phyloP scores from a whole-genome alignment of 2,329 filamentous ascomycete genomes.

The Microascus cirrosus region DNA sequence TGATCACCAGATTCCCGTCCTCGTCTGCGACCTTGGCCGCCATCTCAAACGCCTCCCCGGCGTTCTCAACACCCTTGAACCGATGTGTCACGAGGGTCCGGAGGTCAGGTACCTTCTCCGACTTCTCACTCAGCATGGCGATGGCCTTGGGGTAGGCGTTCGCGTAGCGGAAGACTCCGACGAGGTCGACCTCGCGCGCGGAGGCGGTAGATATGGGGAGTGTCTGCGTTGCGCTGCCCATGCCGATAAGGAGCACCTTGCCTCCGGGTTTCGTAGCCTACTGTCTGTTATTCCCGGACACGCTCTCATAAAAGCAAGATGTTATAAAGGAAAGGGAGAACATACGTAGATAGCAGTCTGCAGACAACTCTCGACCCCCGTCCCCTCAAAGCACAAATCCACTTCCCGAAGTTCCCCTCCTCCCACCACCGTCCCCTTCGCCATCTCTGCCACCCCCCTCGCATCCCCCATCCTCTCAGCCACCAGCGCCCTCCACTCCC shows the following conservation, averaged over 20 bases:
- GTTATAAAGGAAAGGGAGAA: constrained; percentile 5
- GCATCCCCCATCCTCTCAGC: constrained; percentile 17
- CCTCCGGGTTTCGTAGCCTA: constrained; percentile 54
- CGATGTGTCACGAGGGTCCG: constrained; percentile 60
- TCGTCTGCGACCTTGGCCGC: constrained; percentile 61
- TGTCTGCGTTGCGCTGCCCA: constrained; percentile 61
- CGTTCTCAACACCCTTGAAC: constrained; percentile 50
- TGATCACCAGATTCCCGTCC: constrained; percentile 58
- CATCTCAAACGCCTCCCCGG: constrained; percentile 61
- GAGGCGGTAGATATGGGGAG: constrained; percentile 58
- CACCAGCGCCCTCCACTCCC: constrained; percentile 34
- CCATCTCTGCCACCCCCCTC: constrained; percentile 32
- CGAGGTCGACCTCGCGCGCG: constrained; percentile 58
- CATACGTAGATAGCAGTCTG: constrained; percentile 61
- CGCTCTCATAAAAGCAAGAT: neutral
- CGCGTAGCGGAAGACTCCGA: constrained; percentile 63
- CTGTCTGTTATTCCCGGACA: neutral
- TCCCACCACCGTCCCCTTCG: constrained; percentile 22
- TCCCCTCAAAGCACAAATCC: constrained; percentile 64
- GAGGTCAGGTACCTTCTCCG: constrained; percentile 47
- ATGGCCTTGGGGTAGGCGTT: constrained; percentile 57
- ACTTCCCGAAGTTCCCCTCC: constrained; percentile 48
- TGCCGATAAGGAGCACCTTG: constrained; percentile 59
- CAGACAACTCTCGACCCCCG: constrained; percentile 65
- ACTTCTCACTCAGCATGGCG: constrained; percentile 28